Conservation (phyloP, 2,329 filamentous ascomycete genomes). For the Colletotrichum somersetense region DNA sequence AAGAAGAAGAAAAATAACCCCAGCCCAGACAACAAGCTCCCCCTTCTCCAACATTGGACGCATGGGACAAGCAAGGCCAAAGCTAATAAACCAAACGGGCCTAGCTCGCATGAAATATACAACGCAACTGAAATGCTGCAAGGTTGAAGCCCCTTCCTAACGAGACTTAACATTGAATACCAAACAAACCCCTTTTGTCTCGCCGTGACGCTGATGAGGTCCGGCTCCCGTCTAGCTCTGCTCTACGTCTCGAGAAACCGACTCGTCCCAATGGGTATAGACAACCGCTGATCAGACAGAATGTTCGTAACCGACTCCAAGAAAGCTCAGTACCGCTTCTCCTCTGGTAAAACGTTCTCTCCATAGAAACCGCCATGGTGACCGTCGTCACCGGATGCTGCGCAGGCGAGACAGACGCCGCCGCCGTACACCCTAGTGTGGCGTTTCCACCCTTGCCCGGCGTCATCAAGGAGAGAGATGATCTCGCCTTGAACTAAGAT, state of each 20-base stretch:
- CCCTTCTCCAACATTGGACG: background rate
- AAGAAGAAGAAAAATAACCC: background rate
- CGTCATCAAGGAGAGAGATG: slow-evolving; percentile 61
- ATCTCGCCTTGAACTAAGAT: slow-evolving; percentile 64
- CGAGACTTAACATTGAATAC: slow-evolving; percentile 17
- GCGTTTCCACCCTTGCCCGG: slow-evolving; percentile 66
- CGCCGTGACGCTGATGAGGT: slow-evolving; percentile 18
- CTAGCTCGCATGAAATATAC: background rate
- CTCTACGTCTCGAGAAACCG: slow-evolving; percentile 15
- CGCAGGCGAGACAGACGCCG: slow-evolving; percentile 68
- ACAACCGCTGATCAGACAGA: slow-evolving; percentile 2
- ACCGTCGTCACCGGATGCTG: slow-evolving; percentile 59
- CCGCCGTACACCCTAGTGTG: slow-evolving; percentile 72
- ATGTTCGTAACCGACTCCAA: background rate
- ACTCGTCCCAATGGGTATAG: slow-evolving; percentile 11
- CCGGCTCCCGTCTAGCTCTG: slow-evolving; percentile 12
- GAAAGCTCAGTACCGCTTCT: slow-evolving; percentile 55
- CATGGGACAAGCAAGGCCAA: background rate
- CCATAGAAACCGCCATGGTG: slow-evolving; percentile 66
- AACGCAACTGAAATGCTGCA: slow-evolving; percentile 16
- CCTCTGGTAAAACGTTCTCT: slow-evolving; percentile 64
- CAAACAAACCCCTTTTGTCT: slow-evolving; percentile 20
- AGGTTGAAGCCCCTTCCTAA: slow-evolving; percentile 6
- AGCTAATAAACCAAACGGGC: background rate
- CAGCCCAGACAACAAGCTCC: background rate